A percentile compares a stretch with the other conserved stretches of the same genome.
phyloP scores from a whole-genome alignment of 148 eudicot genomes.

The Euryodendron excelsum region DNA sequence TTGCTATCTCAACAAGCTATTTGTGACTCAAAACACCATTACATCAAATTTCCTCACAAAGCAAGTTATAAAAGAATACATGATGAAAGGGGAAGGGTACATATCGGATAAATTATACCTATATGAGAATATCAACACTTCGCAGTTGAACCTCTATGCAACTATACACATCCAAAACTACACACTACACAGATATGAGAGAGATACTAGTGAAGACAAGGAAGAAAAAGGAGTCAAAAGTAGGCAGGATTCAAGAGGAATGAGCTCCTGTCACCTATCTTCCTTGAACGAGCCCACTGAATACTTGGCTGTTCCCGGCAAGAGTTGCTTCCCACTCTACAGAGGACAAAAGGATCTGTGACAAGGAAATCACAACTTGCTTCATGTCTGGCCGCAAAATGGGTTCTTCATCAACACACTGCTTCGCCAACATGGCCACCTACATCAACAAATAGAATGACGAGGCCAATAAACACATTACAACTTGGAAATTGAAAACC shows the following conservation, averaged over 20 bases:
- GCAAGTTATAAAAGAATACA: background rate
- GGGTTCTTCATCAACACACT: constrained; percentile 92
- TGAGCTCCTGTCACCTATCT: constrained; percentile 32
- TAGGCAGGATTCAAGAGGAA: background rate
- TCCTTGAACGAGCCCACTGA: constrained; percentile 97
- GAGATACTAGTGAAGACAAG: background rate
- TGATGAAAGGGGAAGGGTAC: background rate
- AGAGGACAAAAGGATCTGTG: constrained; percentile 86
- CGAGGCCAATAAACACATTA: background rate
- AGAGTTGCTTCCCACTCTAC: constrained; percentile 99
- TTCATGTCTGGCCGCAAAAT: constrained; percentile 94
- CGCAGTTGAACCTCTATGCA: background rate
- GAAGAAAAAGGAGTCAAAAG: background rate
- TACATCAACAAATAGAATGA: constrained; percentile 13
- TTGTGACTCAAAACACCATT: background rate
- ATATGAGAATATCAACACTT: background rate
- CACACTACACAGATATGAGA: background rate
- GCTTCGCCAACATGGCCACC: constrained; percentile 88
- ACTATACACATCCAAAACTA: background rate
- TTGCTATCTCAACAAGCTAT: too few species aligned
- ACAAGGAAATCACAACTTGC: constrained; percentile 82
- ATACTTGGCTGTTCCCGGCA: constrained; percentile 98
- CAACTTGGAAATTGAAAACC: background rate
- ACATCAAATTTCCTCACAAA: background rate
- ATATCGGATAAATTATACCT: background rate